phyloP scores from a whole-genome alignment of 768 basidiomycete genomes.

The Pleurotus salmoneostramineus region DNA sequence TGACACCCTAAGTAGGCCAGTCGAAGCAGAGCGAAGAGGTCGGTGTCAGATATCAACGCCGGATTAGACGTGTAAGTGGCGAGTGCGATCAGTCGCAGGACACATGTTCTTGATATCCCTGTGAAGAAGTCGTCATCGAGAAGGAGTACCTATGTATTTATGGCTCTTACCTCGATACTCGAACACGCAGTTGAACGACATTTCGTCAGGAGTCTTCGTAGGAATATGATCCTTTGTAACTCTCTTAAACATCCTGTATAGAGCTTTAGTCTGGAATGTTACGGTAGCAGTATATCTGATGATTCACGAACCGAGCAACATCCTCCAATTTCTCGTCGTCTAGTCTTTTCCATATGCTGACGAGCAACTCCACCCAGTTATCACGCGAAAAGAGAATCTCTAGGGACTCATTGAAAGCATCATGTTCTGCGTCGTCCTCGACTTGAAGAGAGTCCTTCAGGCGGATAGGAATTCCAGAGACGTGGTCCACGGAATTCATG shows the following conservation, averaged over 20 bases:
- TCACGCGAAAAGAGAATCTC: conserved; percentile 20
- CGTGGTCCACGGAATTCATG: conserved; percentile 13
- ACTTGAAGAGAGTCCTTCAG: conserved; percentile 8
- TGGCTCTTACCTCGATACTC: conserved; percentile 14
- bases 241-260: conserved; percentile 13
- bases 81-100: conserved; percentile 22
- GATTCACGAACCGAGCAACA: conserved; percentile 13
- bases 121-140: not conserved
- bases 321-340: conserved; percentile 20
- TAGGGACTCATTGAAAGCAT: conserved; percentile 16
- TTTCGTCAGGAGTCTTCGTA: conserved; percentile 3
- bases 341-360: conserved; percentile 21
- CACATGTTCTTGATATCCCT: conserved; percentile 21
- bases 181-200: conserved; percentile 13
- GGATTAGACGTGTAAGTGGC: conserved; percentile 14
- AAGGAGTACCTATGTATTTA: not conserved
- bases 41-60: conserved; percentile 14
- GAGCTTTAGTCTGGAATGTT: not conserved
- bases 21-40: conserved; percentile 21
- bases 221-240: conserved; percentile 15
- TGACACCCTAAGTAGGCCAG: conserved; percentile 18
- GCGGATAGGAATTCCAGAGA: conserved; percentile 17
- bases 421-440: conserved; percentile 17
- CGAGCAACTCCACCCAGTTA: conserved; percentile 19
- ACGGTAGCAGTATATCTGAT: not conserved